These are phyloP conservation scores for Ganoderma boninense DNA, from an alignment of 1,284 basidiomycete genomes.

Conservation along the genomic window DNA sequence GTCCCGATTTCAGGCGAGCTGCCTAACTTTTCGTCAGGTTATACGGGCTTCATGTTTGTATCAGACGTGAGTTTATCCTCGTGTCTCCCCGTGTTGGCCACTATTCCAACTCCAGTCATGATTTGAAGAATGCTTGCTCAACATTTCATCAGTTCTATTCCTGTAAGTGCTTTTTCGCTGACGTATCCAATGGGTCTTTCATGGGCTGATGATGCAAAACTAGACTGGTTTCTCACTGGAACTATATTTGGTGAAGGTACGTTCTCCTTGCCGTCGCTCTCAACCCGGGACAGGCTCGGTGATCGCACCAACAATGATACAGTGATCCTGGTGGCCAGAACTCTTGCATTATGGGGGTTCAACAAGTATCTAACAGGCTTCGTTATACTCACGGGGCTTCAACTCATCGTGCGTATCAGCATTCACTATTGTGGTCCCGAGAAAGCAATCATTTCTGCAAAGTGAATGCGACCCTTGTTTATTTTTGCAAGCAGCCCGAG, in stretches of 20 bases:
- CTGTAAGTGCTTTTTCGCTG: background rate
- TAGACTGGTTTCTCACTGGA: background rate
- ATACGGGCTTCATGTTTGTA: background rate
- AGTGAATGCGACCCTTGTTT: background rate
- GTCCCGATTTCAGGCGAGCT: background rate
- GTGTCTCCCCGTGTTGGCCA: background rate
- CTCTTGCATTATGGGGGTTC: constrained; percentile 1
- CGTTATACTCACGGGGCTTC: background rate
- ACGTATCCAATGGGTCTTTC: too few species aligned
- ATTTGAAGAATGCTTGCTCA: background rate
- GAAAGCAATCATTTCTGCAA: background rate
- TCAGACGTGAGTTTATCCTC: background rate
- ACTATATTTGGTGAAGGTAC: background rate
- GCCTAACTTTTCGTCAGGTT: background rate
- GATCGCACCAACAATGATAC: too few species aligned
- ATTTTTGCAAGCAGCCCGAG: background rate
- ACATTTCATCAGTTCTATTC: background rate
- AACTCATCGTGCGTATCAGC: background rate
- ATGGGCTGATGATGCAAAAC: background rate
- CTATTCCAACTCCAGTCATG: background rate
- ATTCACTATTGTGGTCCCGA: too few species aligned
- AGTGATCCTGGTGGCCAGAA: background rate
- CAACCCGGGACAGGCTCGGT: background rate
- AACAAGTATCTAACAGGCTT: background rate
- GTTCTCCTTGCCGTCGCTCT: background rate